Conservation (phyloP, 2,329 filamentous ascomycete genomes). For the Xylariaceae sp. region DNA sequence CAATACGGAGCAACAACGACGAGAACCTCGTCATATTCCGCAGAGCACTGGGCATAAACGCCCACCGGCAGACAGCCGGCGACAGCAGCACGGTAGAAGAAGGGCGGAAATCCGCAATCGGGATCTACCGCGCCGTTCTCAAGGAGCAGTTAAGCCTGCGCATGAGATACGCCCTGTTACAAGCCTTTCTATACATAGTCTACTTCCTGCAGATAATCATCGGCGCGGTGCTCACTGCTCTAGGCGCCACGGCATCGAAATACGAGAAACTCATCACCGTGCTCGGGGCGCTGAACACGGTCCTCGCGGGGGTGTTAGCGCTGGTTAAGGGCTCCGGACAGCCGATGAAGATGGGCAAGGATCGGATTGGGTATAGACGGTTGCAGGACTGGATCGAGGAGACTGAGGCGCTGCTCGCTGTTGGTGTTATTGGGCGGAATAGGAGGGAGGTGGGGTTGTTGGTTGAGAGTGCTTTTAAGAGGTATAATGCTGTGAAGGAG, state of each 20-base stretch:
- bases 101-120: conserved; percentile 34
- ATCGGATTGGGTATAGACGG: conserved; percentile 44
- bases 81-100: conserved; percentile 32
- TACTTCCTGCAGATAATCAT: conserved; percentile 47
- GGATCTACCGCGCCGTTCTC: conserved; percentile 43
- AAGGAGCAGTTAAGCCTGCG: conserved; percentile 30
- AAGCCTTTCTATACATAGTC: conserved; percentile 39
- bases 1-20: conserved; percentile 34
- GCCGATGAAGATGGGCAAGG: conserved; percentile 45
- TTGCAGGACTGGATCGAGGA: conserved; percentile 55
- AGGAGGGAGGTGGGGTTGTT: conserved; percentile 41
- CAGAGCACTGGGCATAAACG: conserved; percentile 43
- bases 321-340: conserved; percentile 51
- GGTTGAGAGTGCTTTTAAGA: conserved; percentile 42
- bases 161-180: conserved; percentile 35
- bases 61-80: conserved; percentile 19
- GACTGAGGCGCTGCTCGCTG: conserved; percentile 44
- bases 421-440: conserved; percentile 42
- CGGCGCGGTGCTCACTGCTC: conserved; percentile 45
- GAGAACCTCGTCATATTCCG: conserved; percentile 43
- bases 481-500: conserved; percentile 43
- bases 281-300: conserved; percentile 61
- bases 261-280: conserved; percentile 53
- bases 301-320: conserved; percentile 60
- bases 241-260: conserved; percentile 45